Percentiles rank a stretch among this genome's conserved stretches.
Conservation (phyloP, 78 protist species). For the Ministeria vibrans region DNA sequence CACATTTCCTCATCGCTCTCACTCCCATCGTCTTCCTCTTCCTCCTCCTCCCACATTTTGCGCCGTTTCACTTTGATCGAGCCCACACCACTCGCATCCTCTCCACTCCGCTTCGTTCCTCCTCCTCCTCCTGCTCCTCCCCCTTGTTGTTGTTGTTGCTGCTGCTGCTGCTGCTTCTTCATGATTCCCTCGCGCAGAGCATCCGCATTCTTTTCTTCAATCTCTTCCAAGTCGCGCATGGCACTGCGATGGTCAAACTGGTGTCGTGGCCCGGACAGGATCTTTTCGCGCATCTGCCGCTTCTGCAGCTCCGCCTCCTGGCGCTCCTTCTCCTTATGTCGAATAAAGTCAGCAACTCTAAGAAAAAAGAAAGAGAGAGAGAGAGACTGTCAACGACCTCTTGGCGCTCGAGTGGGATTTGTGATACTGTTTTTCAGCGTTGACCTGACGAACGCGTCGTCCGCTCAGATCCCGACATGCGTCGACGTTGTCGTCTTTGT, state of each 20-base stretch:
- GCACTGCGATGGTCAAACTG: neutral
- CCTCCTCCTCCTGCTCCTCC: neutral
- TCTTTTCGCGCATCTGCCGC: neutral
- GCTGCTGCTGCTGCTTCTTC: neutral
- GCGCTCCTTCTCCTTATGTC: neutral
- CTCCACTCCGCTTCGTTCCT: neutral
- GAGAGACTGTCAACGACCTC: neutral
- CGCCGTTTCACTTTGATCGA: too few relatives aligned
- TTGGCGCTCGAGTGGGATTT: neutral
- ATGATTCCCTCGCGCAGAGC: neutral
- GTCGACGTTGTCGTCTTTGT: neutral
- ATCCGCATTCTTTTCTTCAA: neutral
- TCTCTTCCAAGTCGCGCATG: neutral
- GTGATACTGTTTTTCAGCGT: neutral
- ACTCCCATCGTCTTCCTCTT: neutral
- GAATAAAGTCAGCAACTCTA: neutral
- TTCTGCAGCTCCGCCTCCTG: neutral
- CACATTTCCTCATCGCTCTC: neutral
- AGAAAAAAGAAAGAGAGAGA: neutral
- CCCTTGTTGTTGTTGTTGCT: neutral
- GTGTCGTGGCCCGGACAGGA: neutral
- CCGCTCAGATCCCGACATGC: slow-evolving; percentile 8
- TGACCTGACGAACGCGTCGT: neutral
- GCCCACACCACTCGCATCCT: too few relatives aligned
- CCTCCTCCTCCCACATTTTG: neutral